phyloP scores from a whole-genome alignment of 208 protist genomes.

The Entamoeba invadens region DNA sequence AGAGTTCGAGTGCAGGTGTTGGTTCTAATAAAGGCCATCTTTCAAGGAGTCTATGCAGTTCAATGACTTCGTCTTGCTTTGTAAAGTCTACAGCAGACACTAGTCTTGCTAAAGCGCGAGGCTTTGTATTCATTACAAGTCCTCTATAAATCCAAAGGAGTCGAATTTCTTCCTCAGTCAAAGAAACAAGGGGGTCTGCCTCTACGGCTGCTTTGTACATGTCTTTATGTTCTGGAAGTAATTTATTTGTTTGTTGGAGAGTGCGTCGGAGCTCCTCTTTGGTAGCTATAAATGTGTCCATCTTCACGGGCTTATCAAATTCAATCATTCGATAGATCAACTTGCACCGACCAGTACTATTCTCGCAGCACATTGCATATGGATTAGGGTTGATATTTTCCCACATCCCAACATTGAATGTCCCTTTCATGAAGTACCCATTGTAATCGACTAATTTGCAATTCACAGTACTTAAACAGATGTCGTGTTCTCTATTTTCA shows the following conservation, averaged over 20 bases:
- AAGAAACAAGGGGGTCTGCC: not conserved
- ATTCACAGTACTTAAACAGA: not conserved
- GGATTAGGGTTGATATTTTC: not conserved
- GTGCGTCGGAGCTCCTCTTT: too few species aligned
- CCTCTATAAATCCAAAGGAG: not conserved
- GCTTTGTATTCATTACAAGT: not conserved
- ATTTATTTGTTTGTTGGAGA: not conserved
- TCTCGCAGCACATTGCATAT: not conserved
- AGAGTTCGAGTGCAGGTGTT: not conserved
- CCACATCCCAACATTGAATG: not conserved
- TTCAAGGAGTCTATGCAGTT: not conserved
- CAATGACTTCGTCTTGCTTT: not conserved
- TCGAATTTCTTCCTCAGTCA: not conserved
- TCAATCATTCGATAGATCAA: not conserved
- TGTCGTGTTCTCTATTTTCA: not conserved
- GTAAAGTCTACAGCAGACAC: not conserved
- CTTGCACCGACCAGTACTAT: not conserved
- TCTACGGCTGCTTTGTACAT: not conserved
- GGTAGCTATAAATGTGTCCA: not conserved
- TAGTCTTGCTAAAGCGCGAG: not conserved
- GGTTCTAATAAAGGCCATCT: not conserved
- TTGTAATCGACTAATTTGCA: not conserved
- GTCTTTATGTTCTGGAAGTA: not conserved
- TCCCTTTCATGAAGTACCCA: not conserved
- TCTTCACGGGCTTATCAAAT: not conserved